phyloP scores from a whole-genome alignment of 495 filamentous ascomycete genomes.

The Hypoxylon trugodes region DNA sequence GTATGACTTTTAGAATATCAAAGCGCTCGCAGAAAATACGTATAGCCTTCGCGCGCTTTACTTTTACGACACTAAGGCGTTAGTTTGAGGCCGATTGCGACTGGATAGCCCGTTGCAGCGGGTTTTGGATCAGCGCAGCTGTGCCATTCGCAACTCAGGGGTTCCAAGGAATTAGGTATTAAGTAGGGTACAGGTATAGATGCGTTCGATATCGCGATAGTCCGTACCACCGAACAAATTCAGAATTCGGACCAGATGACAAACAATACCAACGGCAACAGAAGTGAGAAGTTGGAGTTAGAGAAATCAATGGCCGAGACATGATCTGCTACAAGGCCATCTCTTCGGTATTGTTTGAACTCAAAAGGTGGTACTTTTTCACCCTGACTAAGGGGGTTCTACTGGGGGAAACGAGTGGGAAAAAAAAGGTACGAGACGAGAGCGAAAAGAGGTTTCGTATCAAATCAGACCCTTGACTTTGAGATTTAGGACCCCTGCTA shows the following conservation, averaged over 20 bases:
- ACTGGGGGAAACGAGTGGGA: slow-evolving; percentile 1
- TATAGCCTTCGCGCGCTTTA: slow-evolving; percentile 9
- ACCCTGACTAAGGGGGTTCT: slow-evolving; percentile 25
- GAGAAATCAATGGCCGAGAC: slow-evolving; percentile 29
- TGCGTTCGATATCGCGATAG: slow-evolving; percentile 14
- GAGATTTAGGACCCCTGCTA: slow-evolving; percentile 22
- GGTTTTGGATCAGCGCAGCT: slow-evolving; percentile 29
- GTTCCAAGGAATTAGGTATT: too few species aligned
- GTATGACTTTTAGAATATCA: neutral
- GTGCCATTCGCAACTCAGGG: slow-evolving; percentile 33
- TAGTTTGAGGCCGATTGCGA: slow-evolving; percentile 7
- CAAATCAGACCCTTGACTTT: slow-evolving; percentile 37
- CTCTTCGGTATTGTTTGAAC: slow-evolving; percentile 37
- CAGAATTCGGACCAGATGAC: slow-evolving; percentile 4
- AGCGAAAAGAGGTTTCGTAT: slow-evolving; percentile 34
- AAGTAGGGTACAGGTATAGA: too few species aligned
- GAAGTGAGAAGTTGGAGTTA: slow-evolving; percentile 16
- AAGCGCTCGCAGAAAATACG: slow-evolving; percentile 4
- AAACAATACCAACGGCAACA: slow-evolving; percentile 11
- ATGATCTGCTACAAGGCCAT: slow-evolving; percentile 41
- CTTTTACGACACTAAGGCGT: slow-evolving; percentile 1
- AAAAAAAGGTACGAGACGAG: slow-evolving; percentile 34
- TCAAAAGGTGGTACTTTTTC: slow-evolving; percentile 36
- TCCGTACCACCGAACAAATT: slow-evolving; percentile 2
- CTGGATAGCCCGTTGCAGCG: slow-evolving; percentile 19